These are phyloP conservation scores for Dysphania ambrosioides DNA, from an alignment of 148 eudicot species.

Conservation along the genomic window DNA sequence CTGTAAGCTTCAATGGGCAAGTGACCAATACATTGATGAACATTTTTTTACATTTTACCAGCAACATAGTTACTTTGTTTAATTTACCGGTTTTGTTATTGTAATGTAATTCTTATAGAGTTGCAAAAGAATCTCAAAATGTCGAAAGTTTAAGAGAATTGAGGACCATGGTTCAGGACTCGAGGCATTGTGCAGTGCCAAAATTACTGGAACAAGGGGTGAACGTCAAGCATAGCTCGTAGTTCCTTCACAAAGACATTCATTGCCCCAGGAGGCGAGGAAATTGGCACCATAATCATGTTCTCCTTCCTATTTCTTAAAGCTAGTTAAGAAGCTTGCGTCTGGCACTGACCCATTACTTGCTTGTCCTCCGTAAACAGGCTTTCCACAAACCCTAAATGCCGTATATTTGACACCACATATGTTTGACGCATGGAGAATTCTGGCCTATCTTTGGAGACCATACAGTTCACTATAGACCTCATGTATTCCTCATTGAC, in stretches of 20 bases:
- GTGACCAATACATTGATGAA: too few relatives aligned
- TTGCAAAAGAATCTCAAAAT: too few relatives aligned
- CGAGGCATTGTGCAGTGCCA: neutral
- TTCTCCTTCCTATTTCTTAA: slow-evolving; percentile 25
- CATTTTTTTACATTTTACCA: too few relatives aligned
- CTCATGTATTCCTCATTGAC: slow-evolving; percentile 38
- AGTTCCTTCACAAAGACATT: slow-evolving; percentile 20
- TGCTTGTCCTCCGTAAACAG: slow-evolving; percentile 31
- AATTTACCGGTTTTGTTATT: too few relatives aligned
- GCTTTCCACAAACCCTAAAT: slow-evolving; percentile 38
- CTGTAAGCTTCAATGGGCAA: too few relatives aligned
- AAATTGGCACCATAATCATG: slow-evolving; percentile 26
- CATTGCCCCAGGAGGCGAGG: slow-evolving; percentile 25
- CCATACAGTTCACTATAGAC: slow-evolving; percentile 33
- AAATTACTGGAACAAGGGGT: neutral
- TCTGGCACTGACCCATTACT: slow-evolving; percentile 27
- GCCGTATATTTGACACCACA: slow-evolving; percentile 30
- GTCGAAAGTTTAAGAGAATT: too few relatives aligned
- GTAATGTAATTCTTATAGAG: too few relatives aligned
- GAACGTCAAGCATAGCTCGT: slow-evolving; percentile 4
- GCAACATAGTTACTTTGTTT: too few relatives aligned
- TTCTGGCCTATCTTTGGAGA: slow-evolving; percentile 22
- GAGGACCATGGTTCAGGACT: neutral
- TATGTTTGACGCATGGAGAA: slow-evolving; percentile 22
- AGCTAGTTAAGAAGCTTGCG: slow-evolving; percentile 28